Conservation (phyloP, 179 eudicot genomes). For the Spinacia oleracea region DNA sequence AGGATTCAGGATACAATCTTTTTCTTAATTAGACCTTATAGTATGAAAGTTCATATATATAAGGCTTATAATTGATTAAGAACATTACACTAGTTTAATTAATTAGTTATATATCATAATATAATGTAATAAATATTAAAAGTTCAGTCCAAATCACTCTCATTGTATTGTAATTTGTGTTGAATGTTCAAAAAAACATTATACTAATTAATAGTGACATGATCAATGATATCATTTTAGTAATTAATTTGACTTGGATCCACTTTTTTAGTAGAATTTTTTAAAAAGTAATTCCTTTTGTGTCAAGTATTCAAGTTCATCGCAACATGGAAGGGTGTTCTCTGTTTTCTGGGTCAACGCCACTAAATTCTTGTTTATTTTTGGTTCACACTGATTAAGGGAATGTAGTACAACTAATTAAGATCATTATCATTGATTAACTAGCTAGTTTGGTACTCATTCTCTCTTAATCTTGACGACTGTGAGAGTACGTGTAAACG, state of each 20-base stretch:
- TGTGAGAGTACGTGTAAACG: too few relatives aligned
- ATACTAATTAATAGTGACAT: constrained; percentile 16
- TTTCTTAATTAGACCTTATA: neutral
- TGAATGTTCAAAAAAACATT: constrained; percentile 13
- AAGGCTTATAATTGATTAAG: neutral
- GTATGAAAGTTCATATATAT: neutral
- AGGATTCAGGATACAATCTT: constrained; percentile 13
- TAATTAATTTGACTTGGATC: constrained; percentile 13
- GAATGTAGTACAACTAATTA: neutral
- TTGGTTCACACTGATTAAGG: neutral
- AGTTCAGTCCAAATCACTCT: constrained; percentile 17
- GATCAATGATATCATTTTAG: constrained; percentile 16
- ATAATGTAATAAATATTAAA: neutral
- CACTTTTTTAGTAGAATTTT: neutral
- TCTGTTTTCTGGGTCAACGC: constrained; percentile 1
- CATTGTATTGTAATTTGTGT: neutral
- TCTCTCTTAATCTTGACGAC: too few relatives aligned
- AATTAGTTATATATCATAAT: too few relatives aligned
- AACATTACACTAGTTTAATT: neutral
- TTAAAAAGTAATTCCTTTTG: neutral
- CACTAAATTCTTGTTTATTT: too few relatives aligned
- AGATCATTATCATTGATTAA: too few relatives aligned
- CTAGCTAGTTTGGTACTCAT: too few relatives aligned
- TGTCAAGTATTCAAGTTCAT: constrained; percentile 15
- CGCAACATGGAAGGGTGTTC: constrained; percentile 24